Evolutionary conservation across 768 basidiomycete genomes (phyloP), one percentile per base, ranked within the genome.

Genomic region (Clitopilus passeckerianus): DNA sequence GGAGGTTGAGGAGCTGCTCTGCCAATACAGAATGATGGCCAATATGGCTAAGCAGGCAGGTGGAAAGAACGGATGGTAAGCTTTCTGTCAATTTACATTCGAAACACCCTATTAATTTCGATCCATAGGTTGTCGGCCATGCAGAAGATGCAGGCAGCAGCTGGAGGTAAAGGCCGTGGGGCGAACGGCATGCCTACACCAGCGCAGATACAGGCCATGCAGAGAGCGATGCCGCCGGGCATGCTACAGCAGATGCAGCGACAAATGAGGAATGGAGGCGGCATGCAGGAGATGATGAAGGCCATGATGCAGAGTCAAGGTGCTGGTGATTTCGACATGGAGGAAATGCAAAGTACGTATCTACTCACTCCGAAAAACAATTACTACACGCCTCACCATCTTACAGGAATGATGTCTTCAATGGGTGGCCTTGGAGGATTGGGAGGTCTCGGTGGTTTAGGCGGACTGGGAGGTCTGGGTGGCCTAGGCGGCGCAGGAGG

Each of bases 41-140:
- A 95, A 93, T 68, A 95, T 99, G 91, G 97, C 96, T 34, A 97
- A 95, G 78, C 90, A 94, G 69, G 95, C 94, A 6, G 97, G 97
- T 54, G 95, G 95, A 43, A 97, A 97, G 83, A 93, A 95, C 62
- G 95, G 95, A 66, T 93, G 93, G 90, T 89, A 60, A 60, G 86
- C 74, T 9, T 20, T 50, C 53, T 18, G n/a, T 60, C 10, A 33
- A 58, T 55, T 27, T 56, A 44, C 35, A 43, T n/a, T 34, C 27
- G 15, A 59, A 8, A 34, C 34, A 58, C 44, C 66, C 34, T n/a
- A 67, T 56, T 37, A 12, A 53, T 30, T 43, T 16, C 15, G 33
- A 52, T 44, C n/a, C 55, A 16, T 61, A 89, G 86, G 90, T 75
- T 94, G 54, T 86, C 88, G 67, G 85, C 92, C 4, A 89, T 95